Base-by-base conservation (phyloP, 2,329 filamentous ascomycete genomes). In the Diaporthe amygdali region DNA sequence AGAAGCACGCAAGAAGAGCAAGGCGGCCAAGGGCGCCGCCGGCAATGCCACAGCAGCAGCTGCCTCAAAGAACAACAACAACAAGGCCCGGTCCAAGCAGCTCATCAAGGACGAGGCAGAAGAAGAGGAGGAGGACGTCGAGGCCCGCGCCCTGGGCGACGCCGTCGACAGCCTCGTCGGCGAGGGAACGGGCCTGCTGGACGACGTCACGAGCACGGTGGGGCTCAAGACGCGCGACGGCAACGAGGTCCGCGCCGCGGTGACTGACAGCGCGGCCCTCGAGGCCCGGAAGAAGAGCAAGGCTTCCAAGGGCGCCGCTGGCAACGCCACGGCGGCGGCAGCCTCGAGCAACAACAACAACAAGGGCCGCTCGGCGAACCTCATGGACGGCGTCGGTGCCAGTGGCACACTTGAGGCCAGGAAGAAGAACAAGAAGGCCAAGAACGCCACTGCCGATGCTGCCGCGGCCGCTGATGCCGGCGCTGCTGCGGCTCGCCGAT, bases 211-310 rank as follows among this genome's bases (percentile, higher is more conserved):
- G 1, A 49, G 37, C 49, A 22, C n/a, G 37, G 37, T 67, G 34
- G 64, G 64, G 1, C 55, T 63, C 41, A 63, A 47, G 59, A 47
- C 59, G 20, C 59, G 59, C n/a, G 59, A 37, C 7, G 59, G 59
- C 6, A 25, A 47, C 20, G 59, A 47, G 27, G 56, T 46, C 17
- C 56, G 39, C 27, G 52, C 32, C 20, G 37, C 56, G 10, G 56
- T 47, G 12, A 46, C 56, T 5, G 56, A 63, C 27, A 20, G 10
- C 12, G 56, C 41, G 1, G 56, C 56, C 10, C 17, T 63, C 2
- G 39, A 46, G 0, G 56, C 20, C 5, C 41, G 56, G 9, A 14
- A 15, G 27, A 46, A 63, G 39, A 15, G 9, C 56, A 12, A 20
- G 56, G 10, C 12, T 25, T 39, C 39, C 25, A 47, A 34, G 39